A percentile compares a stretch with the other conserved stretches of the same genome.
phyloP scores from a whole-genome alignment of 257 asterid species.

The Plantago elongata region DNA sequence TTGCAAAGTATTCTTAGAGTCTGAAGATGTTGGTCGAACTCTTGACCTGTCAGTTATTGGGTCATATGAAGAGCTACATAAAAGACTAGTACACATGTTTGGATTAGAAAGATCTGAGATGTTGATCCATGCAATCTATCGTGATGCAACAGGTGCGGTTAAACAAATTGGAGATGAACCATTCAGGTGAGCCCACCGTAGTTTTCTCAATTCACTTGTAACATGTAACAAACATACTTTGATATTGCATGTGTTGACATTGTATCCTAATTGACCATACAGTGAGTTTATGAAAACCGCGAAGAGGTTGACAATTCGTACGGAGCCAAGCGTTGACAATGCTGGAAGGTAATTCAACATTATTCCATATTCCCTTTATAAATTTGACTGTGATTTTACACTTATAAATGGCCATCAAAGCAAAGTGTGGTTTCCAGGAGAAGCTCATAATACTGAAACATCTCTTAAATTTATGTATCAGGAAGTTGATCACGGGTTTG shows the following conservation, averaged over 20 bases:
- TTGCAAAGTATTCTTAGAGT: conserved; percentile 89
- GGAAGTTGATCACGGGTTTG: conserved; percentile 73
- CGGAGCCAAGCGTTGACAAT: conserved; percentile 39
- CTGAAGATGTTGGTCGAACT: conserved; percentile 75
- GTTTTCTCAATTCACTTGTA: background rate
- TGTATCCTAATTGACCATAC: conserved; percentile 19
- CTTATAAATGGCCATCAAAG: background rate
- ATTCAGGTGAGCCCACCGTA: conserved; percentile 44
- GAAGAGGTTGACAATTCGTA: conserved; percentile 61
- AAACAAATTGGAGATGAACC: conserved; percentile 73
- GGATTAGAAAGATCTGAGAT: conserved; percentile 60
- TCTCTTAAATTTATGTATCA: conserved; percentile 25
- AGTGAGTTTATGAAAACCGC: conserved; percentile 68
- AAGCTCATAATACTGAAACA: conserved; percentile 10
- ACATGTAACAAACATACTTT: background rate
- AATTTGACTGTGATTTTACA: background rate
- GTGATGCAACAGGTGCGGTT: conserved; percentile 55
- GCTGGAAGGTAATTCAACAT: conserved; percentile 48
- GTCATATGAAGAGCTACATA: conserved; percentile 77
- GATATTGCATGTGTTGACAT: background rate
- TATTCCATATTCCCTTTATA: background rate
- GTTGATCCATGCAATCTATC: conserved; percentile 49
- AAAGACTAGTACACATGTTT: conserved; percentile 60
- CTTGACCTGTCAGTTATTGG: conserved; percentile 71
- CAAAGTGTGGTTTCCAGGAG: background rate